Evolutionary conservation across 2,329 filamentous ascomycete species (phyloP).

Genomic region (Dothideomycetes sp.): DNA sequence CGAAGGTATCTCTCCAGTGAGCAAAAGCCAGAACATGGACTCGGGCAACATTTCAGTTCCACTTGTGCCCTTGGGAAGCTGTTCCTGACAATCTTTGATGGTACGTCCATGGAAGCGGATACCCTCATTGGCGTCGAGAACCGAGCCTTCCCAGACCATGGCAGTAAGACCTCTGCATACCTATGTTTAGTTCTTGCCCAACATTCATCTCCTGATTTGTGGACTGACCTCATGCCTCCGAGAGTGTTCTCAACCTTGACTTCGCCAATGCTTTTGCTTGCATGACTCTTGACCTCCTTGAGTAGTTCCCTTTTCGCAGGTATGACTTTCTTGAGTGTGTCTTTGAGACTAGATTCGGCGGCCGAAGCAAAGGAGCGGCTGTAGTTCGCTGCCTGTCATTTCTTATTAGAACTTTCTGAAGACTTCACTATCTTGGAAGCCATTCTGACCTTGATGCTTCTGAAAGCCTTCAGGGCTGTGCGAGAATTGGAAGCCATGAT

Average conservation of each 20-base stretch:
- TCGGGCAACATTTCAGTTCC: conserved; percentile 97
- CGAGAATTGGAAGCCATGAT: conserved; percentile 35
- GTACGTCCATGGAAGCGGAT: conserved; percentile 97
- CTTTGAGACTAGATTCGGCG: conserved; percentile 81
- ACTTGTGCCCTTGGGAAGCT: conserved; percentile 78
- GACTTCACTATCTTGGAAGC: too few relatives aligned
- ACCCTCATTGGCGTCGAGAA: conserved; percentile 91
- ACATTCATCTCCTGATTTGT: background rate
- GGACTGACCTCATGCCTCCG: conserved; percentile 73
- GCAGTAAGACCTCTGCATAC: conserved; percentile 67
- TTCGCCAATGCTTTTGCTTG: conserved; percentile 75
- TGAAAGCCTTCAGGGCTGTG: conserved; percentile 53
- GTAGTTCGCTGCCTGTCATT: conserved; percentile 2
- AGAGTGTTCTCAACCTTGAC: conserved; percentile 91
- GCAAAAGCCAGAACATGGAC: conserved; percentile 97
- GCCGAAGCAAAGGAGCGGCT: conserved; percentile 54
- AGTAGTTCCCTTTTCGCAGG: conserved; percentile 88
- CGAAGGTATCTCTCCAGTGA: conserved; percentile 86
- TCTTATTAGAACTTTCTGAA: background rate
- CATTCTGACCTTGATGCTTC: conserved; percentile 55
- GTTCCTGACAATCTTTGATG: conserved; percentile 94
- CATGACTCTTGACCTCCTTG: conserved; percentile 84
- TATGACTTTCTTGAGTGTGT: conserved; percentile 72
- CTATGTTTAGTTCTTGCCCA: conserved; percentile 10
- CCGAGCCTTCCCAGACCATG: conserved; percentile 98